Conservation (phyloP, 2,329 filamentous ascomycete genomes). For the Pseudocercospora fijiensis region DNA sequence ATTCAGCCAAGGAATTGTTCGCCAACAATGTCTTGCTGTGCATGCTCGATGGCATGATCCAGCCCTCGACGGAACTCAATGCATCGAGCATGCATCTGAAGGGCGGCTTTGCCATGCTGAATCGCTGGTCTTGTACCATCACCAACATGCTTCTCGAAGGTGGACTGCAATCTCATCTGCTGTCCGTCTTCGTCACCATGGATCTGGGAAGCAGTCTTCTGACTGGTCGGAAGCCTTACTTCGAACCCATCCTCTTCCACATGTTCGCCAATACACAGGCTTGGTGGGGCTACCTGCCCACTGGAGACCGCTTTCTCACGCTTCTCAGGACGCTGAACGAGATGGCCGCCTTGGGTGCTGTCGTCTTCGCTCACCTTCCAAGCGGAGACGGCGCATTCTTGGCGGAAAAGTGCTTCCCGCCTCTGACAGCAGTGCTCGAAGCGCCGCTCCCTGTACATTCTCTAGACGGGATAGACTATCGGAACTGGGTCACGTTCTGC, state of each 20-base stretch:
- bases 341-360: slow-evolving; percentile 14
- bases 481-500: slow-evolving; percentile 9
- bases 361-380: slow-evolving; percentile 12
- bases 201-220: slow-evolving; percentile 19
- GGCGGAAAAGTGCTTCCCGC: slow-evolving; percentile 7
- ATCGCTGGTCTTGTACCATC: slow-evolving; percentile 15
- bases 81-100: slow-evolving; percentile 21
- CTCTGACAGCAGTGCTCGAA: slow-evolving; percentile 6
- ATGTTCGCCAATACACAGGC: slow-evolving; percentile 17
- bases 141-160: slow-evolving; percentile 15
- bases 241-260: slow-evolving; percentile 14
- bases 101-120: slow-evolving; percentile 24
- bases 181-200: slow-evolving; percentile 21
- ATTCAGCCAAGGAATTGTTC: slow-evolving; percentile 17
- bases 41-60: slow-evolving; percentile 24
- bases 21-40: slow-evolving; percentile 18
- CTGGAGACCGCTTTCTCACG: slow-evolving; percentile 11
- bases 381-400: background rate
- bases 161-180: slow-evolving; percentile 18
- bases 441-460: background rate
- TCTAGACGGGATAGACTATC: background rate
- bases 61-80: slow-evolving; percentile 17
- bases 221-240: slow-evolving; percentile 19
- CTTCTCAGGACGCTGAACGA: slow-evolving; percentile 13
- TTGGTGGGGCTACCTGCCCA: slow-evolving; percentile 19